A percentile compares a stretch with the other conserved stretches of the same genome.
These are phyloP conservation scores for Diaporthe aspalathi DNA, from an alignment of 2,329 filamentous ascomycete species.

Conservation along the genomic window DNA sequence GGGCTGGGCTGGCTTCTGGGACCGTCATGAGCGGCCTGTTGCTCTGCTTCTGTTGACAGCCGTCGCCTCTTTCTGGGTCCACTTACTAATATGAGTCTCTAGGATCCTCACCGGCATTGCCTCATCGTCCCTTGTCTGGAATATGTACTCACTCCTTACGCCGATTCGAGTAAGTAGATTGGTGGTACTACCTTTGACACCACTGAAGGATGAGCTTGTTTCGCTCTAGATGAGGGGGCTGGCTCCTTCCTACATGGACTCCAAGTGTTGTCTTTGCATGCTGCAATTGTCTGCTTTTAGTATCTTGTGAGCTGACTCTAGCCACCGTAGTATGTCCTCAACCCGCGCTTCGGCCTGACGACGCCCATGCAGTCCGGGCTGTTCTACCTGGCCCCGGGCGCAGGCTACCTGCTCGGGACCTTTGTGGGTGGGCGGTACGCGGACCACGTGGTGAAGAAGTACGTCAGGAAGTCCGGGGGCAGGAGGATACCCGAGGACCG, in stretches of 20 bases:
- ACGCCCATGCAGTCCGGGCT: slow-evolving; percentile 73
- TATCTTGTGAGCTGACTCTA: background rate
- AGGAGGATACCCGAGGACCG: slow-evolving; percentile 78
- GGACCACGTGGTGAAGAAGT: slow-evolving; percentile 72
- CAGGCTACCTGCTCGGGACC: slow-evolving; percentile 74
- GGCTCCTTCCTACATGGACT: background rate
- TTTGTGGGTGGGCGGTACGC: slow-evolving; percentile 77
- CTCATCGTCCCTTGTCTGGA: slow-evolving; percentile 73
- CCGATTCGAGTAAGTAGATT: slow-evolving; percentile 62
- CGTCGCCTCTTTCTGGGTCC: background rate
- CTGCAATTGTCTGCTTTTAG: background rate
- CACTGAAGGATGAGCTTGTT: too few relatives aligned
- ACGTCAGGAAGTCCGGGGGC: slow-evolving; percentile 60
- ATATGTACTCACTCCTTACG: slow-evolving; percentile 76
- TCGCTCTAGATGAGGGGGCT: background rate
- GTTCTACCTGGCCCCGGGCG: slow-evolving; percentile 77
- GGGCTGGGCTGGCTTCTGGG: background rate
- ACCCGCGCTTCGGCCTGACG: slow-evolving; percentile 74
- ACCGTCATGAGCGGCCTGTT: too few relatives aligned
- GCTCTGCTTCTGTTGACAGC: too few relatives aligned
- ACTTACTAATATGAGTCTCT: background rate
- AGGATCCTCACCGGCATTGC: slow-evolving; percentile 65
- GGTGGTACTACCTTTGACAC: background rate
- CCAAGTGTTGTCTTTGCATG: too few relatives aligned
- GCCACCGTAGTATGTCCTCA: slow-evolving; percentile 66